Evolutionary conservation across 169 alveolate genomes (phyloP).

Genomic region (Plasmodium ovale): DNA sequence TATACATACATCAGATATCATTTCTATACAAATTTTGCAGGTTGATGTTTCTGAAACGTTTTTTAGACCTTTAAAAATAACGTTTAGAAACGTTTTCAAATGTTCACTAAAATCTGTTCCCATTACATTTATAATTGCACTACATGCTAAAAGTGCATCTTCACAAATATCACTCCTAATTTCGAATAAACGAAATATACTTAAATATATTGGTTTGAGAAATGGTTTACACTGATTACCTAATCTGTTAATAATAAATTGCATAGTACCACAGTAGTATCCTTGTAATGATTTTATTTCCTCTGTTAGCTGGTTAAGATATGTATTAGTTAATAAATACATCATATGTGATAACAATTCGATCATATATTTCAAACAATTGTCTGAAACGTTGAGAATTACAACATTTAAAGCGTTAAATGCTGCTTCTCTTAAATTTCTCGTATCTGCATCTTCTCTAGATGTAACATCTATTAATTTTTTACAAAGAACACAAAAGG

Average conservation of each 20-base stretch:
- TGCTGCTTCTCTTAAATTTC: conserved; percentile 83
- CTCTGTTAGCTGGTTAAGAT: conserved; percentile 74
- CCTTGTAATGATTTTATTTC: conserved; percentile 76
- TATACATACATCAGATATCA: conserved; percentile 88
- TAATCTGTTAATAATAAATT: conserved; percentile 82
- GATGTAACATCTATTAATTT: conserved; percentile 80
- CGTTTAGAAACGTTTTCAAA: conserved; percentile 75
- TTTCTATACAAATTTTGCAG: conserved; percentile 85
- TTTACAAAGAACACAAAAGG: conserved; percentile 83
- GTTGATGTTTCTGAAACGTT: conserved; percentile 75
- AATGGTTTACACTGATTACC: conserved; percentile 77
- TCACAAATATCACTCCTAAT: conserved; percentile 79
- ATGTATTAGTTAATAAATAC: conserved; percentile 74
- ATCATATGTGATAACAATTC: conserved; percentile 81
- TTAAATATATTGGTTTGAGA: conserved; percentile 77
- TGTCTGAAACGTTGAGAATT: conserved; percentile 80
- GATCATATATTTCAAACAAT: conserved; percentile 78
- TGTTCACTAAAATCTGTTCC: conserved; percentile 76
- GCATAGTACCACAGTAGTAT: conserved; percentile 84
- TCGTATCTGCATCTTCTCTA: conserved; percentile 83
- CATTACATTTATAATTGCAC: conserved; percentile 87
- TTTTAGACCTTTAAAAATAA: conserved; percentile 76
- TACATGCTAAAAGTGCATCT: conserved; percentile 89
- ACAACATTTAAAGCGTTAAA: conserved; percentile 81
- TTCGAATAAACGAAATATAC: conserved; percentile 71